Evolutionary conservation across 441 rosid genomes (phyloP).

Genomic region (Arabidopsis lyrata): DNA sequence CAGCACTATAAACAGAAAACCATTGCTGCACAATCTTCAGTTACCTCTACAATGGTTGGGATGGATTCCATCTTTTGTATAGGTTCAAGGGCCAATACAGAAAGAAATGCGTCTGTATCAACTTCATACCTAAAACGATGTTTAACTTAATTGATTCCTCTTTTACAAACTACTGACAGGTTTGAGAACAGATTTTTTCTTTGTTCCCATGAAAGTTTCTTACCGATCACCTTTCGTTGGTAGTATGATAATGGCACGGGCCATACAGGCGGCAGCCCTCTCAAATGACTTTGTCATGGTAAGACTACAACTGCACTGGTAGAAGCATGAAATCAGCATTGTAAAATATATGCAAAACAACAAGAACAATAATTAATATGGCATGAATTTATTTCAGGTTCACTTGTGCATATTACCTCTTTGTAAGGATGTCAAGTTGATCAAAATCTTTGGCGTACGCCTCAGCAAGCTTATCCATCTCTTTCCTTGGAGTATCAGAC

Average conservation of each 20-base stretch:
- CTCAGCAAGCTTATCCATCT: slow-evolving; percentile 88
- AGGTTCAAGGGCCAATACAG: slow-evolving; percentile 95
- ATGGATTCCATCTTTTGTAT: slow-evolving; percentile 70
- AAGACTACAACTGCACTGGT: slow-evolving; percentile 88
- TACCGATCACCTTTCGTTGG: slow-evolving; percentile 90
- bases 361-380: not conserved
- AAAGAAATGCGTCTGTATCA: slow-evolving; percentile 91
- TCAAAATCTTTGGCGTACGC: slow-evolving; percentile 73
- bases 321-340: slow-evolving; percentile 43
- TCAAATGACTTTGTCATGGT: slow-evolving; percentile 91
- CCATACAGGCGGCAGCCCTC: slow-evolving; percentile 87
- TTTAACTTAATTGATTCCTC: slow-evolving; percentile 13
- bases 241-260: slow-evolving; percentile 90
- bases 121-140: slow-evolving; percentile 78
- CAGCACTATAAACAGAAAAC: slow-evolving; percentile 16
- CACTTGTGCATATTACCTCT: slow-evolving; percentile 59
- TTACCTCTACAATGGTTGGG: slow-evolving; percentile 81
- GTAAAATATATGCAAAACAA: not conserved
- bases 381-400: not conserved
- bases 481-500: slow-evolving; percentile 97
- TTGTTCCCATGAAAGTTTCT: slow-evolving; percentile 20
- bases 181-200: too few species aligned
- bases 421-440: slow-evolving; percentile 89
- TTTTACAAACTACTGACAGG: not conserved
- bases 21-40: slow-evolving; percentile 27